Evolutionary conservation across 495 filamentous ascomycete species (phyloP), one percentile per base, ranked within the genome.

Genomic region (Oleoguttula mirabilis): DNA sequence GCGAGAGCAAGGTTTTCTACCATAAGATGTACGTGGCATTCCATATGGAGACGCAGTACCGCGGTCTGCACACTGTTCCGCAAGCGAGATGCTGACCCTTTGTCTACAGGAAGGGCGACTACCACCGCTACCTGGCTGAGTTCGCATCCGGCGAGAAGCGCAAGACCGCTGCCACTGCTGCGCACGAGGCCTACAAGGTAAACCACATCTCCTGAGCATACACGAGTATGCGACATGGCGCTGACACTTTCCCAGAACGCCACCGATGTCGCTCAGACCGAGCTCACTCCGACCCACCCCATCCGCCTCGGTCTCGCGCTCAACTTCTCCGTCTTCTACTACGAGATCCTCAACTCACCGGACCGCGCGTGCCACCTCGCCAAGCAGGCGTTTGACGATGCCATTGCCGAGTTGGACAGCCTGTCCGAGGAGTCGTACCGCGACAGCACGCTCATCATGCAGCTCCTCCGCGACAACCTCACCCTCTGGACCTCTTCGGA

Each of bases 311-410:
- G 90, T 60, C 79, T 98, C 52, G 90, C 90, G 58, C 79, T 96
- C 39, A 98, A 98, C 83, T 96, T 98, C 75, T 98, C 90, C 32
- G 90, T 98, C 58, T 98, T 98, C 75, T 96, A 98, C 80, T 98
- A 98, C 62, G 90, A 98, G 73, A 98, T 98, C 66, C 74, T 96
- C 56, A 98, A 96, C 72, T 90, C 90, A 16, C 90, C 90, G 45
- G 90, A 98, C 66, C 88, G 92, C 67, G 90, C 90, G 54, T 96
- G 90, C 78, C 90, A 96, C 62, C 82, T 98, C 49, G 90, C 90
- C 66, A 98, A 98, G 80, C 87, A 96, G 66, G 88, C 92, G 21
- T 98, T 98, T 56, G 90, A 98, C 64, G 90, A 98, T 68, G 90
- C 90, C 51, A 98, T 98, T 73, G 90, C 90, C 48, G 90, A 98